These are phyloP conservation scores for Phaffia australis DNA, from an alignment of 768 basidiomycete genomes.

Conservation along the genomic window DNA sequence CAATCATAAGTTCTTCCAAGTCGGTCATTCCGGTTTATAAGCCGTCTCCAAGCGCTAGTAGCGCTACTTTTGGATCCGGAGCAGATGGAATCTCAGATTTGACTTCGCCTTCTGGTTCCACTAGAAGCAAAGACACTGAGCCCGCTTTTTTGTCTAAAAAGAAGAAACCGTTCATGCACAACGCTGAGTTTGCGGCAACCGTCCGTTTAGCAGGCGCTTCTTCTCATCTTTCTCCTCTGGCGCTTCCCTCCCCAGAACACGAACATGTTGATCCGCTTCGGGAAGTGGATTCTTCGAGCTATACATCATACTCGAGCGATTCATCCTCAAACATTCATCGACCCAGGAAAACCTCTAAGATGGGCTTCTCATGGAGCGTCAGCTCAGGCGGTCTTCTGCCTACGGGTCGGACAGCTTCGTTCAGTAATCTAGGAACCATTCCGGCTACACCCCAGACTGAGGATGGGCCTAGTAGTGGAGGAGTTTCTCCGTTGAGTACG, in stretches of 20 bases:
- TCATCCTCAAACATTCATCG: constrained; percentile 35
- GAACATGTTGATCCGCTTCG: constrained; percentile 87
- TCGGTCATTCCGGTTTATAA: background rate
- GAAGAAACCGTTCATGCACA: constrained; percentile 21
- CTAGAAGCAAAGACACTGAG: background rate
- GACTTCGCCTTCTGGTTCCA: background rate
- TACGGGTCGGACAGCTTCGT: background rate
- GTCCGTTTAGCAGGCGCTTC: constrained; percentile 76
- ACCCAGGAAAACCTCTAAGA: constrained; percentile 26
- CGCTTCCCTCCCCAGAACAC: constrained; percentile 79
- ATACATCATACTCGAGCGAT: constrained; percentile 55
- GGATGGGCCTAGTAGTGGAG: constrained; percentile 3
- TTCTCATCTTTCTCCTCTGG: constrained; percentile 72
- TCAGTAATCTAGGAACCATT: constrained; percentile 7
- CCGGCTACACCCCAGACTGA: constrained; percentile 18
- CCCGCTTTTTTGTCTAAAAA: constrained; percentile 26
- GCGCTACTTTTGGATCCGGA: background rate
- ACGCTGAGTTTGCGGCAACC: constrained; percentile 49
- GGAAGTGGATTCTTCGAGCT: constrained; percentile 39
- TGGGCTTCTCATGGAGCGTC: constrained; percentile 12
- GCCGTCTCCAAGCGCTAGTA: background rate
- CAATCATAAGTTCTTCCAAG: background rate
- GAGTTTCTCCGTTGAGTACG: background rate
- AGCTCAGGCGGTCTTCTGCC: constrained; percentile 17
- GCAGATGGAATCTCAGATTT: background rate